These are phyloP conservation scores for Coccomyxa subellipsoidea DNA, from an alignment of 163 green algal genomes.

Conservation along the genomic window DNA sequence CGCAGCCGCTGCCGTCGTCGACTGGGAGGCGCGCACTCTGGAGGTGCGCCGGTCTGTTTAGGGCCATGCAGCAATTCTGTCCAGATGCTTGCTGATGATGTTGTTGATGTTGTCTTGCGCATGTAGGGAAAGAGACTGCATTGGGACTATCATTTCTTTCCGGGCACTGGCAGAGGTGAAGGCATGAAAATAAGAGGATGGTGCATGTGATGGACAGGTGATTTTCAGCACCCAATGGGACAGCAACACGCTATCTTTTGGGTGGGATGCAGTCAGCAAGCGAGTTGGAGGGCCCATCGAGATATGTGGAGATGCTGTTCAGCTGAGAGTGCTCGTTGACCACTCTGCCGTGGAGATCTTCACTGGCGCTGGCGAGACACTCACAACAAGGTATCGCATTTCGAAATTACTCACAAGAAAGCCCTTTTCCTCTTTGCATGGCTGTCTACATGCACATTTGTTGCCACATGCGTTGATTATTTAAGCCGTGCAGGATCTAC, in stretches of 20 bases:
- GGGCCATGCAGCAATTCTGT: no score
- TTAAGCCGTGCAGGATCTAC: neutral
- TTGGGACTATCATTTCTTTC: no score
- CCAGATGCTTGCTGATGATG: neutral
- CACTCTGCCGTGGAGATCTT: slow-evolving; percentile 33
- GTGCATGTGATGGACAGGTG: neutral
- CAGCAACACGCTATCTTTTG: slow-evolving; percentile 4
- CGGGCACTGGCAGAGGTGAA: no score
- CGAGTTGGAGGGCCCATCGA: slow-evolving; percentile 17
- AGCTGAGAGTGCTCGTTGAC: slow-evolving; percentile 24
- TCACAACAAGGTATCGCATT: slow-evolving; percentile 18
- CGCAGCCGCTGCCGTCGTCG: slow-evolving; percentile 18
- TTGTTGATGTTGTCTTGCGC: no score
- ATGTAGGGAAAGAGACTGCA: no score
- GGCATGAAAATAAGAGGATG: no score
- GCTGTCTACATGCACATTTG: no score
- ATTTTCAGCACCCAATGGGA: neutral
- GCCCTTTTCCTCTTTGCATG: no score
- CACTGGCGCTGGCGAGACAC: slow-evolving; percentile 9
- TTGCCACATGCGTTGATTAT: no score
- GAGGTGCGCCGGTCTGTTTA: no score
- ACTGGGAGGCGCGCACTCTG: slow-evolving; percentile 14
- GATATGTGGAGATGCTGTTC: neutral
- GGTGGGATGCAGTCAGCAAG: slow-evolving; percentile 5
- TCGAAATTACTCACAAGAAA: no score